These are phyloP conservation scores for Lipomyces spencermartinsiae DNA, from an alignment of 805 yeast species.

Conservation along the genomic window DNA sequence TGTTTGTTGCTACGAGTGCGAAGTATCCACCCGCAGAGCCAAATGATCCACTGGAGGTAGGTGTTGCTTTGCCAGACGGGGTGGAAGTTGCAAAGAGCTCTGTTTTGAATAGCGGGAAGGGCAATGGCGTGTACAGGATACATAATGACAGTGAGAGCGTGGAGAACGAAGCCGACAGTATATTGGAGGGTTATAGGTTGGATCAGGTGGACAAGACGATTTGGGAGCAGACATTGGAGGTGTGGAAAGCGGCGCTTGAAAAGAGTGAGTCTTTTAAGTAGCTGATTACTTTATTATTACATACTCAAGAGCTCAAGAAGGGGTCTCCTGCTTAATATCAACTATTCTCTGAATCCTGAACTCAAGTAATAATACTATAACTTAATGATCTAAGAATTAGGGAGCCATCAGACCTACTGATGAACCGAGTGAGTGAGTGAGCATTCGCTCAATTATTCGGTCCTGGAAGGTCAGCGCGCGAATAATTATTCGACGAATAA, in stretches of 20 bases:
- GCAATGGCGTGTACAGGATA: slow-evolving; percentile 1
- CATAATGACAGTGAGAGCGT: not conserved
- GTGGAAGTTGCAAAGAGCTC: slow-evolving; percentile 5
- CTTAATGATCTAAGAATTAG: no score
- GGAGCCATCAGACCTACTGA: no score
- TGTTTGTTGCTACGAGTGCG: slow-evolving; percentile 11
- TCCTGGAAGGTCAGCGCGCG: no score
- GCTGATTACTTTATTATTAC: no score
- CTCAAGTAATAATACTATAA: no score
- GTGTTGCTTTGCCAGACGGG: slow-evolving; percentile 4
- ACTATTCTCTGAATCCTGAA: no score
- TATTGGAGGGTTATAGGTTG: not conserved
- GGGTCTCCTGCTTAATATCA: no score
- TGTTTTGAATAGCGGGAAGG: not conserved
- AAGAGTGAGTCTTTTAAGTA: not conserved
- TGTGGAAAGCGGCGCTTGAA: not conserved
- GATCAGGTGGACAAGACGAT: not conserved
- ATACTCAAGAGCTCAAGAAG: no score
- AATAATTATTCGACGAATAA: no score
- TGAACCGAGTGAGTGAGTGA: no score
- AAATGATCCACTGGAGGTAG: not conserved
- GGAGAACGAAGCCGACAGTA: slow-evolving; percentile 1
- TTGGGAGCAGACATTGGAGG: slow-evolving; percentile 6
- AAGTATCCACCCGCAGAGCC: slow-evolving; percentile 5
- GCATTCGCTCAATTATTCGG: no score